Conservation (phyloP, 768 basidiomycete species). For the Chiua virens region DNA sequence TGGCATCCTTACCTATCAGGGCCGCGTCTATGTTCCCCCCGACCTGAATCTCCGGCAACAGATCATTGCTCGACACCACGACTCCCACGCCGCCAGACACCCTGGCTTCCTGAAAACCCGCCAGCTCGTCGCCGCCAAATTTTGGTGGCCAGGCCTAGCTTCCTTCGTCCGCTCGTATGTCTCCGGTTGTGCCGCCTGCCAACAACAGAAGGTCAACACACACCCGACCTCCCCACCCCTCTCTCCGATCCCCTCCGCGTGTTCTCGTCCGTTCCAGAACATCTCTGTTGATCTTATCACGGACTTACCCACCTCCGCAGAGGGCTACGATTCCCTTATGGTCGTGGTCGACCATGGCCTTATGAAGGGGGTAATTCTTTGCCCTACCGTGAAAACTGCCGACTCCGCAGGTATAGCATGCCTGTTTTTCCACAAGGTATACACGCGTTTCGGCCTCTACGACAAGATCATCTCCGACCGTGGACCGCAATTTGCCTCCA, state of each 20-base stretch:
- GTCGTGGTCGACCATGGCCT: too few relatives aligned
- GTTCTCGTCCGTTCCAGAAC: slow-evolving; percentile 15
- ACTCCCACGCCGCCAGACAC: neutral
- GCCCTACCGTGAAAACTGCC: slow-evolving; percentile 13
- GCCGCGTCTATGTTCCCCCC: neutral
- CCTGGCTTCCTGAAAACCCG: neutral
- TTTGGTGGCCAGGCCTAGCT: slow-evolving; percentile 1
- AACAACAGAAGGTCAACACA: slow-evolving; percentile 4
- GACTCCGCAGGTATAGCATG: slow-evolving; percentile 1
- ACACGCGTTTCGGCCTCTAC: neutral
- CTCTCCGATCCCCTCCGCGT: neutral
- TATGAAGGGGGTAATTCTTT: too few relatives aligned
- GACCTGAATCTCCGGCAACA: neutral
- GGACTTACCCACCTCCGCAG: neutral
- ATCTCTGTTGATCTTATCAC: slow-evolving; percentile 30
- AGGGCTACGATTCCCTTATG: neutral
- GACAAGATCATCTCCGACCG: neutral
- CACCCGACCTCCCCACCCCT: neutral
- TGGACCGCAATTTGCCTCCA: neutral
- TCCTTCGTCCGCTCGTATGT: neutral
- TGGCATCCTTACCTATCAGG: neutral
- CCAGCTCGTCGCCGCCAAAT: neutral
- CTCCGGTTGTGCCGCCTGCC: neutral
- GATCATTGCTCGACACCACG: neutral
- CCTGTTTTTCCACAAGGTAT: neutral